Base-by-base conservation (phyloP, 352 stramenopile genomes). In the Pythium phragmiticola region DNA sequence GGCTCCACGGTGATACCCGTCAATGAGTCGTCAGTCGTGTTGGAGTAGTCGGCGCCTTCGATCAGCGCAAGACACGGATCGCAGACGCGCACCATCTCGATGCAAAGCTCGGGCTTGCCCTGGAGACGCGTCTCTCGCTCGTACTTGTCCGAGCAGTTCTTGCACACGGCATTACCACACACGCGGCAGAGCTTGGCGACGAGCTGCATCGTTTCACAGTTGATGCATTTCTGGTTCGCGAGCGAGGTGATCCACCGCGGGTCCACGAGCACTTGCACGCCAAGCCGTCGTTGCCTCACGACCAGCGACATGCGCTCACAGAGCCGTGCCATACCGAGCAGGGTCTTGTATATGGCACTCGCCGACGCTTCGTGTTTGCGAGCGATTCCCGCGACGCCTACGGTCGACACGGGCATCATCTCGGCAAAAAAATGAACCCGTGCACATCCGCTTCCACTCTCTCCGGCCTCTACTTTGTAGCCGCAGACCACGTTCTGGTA, bases 121-220 rank as follows among this genome's bases (percentile, higher is more conserved):
- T 12, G 37, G 2, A 12, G 37, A 9, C 39, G 39, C 14, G 39
- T 46, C 39, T 65, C 58, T 19, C 70, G 65, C 37, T 75, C 64
- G 36, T 73, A 68, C 37, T 63, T 70, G 36, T 51, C 63, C 30
- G 66, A 75, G 60, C 82, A 90, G 41, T 63, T 66, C 50, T 65
- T 56, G 57, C 82, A 90, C 46, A 89, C 78, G 45, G 69, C 54
- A 60, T 86, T 84, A 5, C 77, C 77, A 43, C 81, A 90, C 36
- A 90, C 48, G 42, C 82, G 66, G 57, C 81, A 90, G 23, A 65
- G 72, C 39, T 82, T 79, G 13, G 70, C 66, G 53, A 66, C 5
- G 19, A 74, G 56, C n/a, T 66, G 77, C 6, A 7, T 6, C 61
- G 81, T 81, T 21, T 76, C 78, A 26, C 79, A 90, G 59, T 75